Conservation (phyloP, 164 flowering plant species). For the Nelumbo lutea region DNA sequence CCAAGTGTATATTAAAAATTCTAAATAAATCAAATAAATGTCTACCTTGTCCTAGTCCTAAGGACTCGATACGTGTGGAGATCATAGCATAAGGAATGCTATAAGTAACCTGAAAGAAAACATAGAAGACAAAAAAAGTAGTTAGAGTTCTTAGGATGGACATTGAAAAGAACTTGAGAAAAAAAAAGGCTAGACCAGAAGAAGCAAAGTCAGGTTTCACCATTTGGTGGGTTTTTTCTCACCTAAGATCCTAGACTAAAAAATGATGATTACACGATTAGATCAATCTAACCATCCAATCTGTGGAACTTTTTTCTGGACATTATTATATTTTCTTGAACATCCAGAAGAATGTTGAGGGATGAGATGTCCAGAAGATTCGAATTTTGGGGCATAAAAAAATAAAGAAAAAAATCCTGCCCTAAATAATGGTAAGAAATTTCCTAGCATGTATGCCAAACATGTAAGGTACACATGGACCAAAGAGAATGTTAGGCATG, state of each 20-base stretch:
- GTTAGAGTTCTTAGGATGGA: not conserved
- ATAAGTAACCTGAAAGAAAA: constrained; percentile 73
- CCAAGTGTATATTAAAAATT: not conserved
- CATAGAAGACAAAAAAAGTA: constrained; percentile 2
- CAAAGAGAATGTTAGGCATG: not conserved
- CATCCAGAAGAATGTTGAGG: not conserved
- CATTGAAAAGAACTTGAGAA: not conserved
- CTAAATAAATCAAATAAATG: constrained; percentile 3
- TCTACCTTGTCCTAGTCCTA: constrained; percentile 97
- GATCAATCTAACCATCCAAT: not conserved
- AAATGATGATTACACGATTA: not conserved
- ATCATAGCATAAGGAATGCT: constrained; percentile 94
- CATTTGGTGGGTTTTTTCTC: not conserved
- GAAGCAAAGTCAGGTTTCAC: not conserved
- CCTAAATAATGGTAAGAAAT: not conserved
- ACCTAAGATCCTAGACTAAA: not conserved
- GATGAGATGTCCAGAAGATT: not conserved
- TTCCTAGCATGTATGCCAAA: not conserved
- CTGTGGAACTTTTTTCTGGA: not conserved
- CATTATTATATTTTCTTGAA: not conserved
- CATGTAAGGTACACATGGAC: not conserved
- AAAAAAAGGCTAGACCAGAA: not conserved
- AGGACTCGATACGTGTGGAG: constrained; percentile 65
- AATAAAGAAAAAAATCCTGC: not conserved
- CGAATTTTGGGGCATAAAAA: not conserved